Evolutionary conservation across 768 basidiomycete species (phyloP).

Genomic region (Psilocybe cyanescens): DNA sequence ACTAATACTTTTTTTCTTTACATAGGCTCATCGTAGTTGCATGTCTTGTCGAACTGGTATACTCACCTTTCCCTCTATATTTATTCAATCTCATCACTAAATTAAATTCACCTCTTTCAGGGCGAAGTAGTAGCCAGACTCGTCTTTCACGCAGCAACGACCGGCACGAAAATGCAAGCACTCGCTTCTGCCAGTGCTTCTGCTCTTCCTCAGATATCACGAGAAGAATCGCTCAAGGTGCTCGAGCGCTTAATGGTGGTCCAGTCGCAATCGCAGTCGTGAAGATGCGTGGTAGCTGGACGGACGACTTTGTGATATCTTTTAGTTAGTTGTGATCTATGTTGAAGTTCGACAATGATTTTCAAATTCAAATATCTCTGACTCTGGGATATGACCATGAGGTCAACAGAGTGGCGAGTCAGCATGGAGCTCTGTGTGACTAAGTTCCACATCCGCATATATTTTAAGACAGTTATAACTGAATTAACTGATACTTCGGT

Average conservation of each 20-base stretch:
- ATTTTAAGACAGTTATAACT: too few species aligned
- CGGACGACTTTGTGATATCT: too few species aligned
- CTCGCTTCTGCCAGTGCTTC: background rate
- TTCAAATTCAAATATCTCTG: too few species aligned
- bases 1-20: slow-evolving; percentile 20
- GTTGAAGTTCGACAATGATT: too few species aligned
- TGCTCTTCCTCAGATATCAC: slow-evolving; percentile 27
- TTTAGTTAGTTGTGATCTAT: too few species aligned
- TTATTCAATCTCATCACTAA: background rate
- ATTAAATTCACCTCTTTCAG: slow-evolving; percentile 35
- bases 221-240: slow-evolving; percentile 42
- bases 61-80: background rate
- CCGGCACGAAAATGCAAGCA: slow-evolving; percentile 13
- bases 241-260: slow-evolving; percentile 43
- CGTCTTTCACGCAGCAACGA: slow-evolving; percentile 64
- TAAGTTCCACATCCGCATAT: too few species aligned
- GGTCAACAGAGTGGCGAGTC: too few species aligned
- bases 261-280: background rate
- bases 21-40: slow-evolving; percentile 87
- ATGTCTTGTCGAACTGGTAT: slow-evolving; percentile 83
- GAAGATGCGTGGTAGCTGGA: background rate
- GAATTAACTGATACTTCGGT: too few species aligned
- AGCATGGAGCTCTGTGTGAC: too few species aligned
- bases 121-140: slow-evolving; percentile 84
- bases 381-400: too few species aligned